Evolutionary conservation across 495 filamentous ascomycete genomes (phyloP).

Genomic region (Pyrenula massariospora): DNA sequence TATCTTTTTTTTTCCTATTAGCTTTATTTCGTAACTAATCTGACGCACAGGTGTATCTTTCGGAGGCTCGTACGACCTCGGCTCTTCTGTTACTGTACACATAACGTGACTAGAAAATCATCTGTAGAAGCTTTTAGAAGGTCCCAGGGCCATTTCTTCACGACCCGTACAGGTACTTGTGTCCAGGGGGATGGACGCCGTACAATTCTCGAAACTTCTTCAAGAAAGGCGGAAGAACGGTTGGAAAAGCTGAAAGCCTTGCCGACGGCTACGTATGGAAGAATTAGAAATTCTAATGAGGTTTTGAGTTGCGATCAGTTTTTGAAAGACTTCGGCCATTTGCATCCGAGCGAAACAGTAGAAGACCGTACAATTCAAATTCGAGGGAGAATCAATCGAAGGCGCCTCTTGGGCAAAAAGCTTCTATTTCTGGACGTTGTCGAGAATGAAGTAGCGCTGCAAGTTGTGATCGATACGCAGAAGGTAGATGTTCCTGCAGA

Average conservation of each 20-base stretch:
- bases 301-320: background rate
- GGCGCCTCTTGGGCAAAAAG: slow-evolving; percentile 36
- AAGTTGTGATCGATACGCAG: slow-evolving; percentile 58
- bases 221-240: background rate
- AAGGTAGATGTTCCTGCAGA: slow-evolving; percentile 24
- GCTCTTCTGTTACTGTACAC: no score
- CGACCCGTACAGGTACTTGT: no score
- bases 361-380: background rate
- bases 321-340: slow-evolving; percentile 4
- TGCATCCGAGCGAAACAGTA: background rate
- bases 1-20: no score
- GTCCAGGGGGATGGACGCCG: no score
- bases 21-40: no score
- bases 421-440: slow-evolving; percentile 75
- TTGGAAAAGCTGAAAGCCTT: background rate
- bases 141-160: no score
- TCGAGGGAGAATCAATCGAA: background rate
- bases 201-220: background rate
- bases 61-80: no score
- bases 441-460: slow-evolving; percentile 57
- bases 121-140: no score
- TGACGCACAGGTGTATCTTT: no score
- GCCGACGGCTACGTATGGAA: background rate
- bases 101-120: no score
- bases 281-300: background rate